Base-by-base conservation (phyloP, 257 asterid genomes). In the Salvia rosmarinus region DNA sequence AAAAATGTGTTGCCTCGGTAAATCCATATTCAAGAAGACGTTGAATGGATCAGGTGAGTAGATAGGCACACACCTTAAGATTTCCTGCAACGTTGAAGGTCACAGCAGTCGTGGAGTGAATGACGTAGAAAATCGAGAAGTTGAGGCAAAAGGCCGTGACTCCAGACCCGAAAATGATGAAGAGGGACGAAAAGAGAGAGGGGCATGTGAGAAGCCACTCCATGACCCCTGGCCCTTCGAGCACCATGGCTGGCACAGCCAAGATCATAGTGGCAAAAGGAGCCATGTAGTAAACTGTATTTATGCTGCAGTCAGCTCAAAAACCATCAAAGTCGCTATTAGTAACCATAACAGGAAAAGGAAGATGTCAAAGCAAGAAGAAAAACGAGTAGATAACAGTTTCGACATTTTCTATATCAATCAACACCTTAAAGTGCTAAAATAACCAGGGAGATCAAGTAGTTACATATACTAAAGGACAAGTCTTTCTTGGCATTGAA, bases 71-170 rank as follows among this genome's bases (percentile, higher is more conserved):
- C 30, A 94, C 99, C 99, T 94, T 94, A 10, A 94, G 95, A 74
- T 94, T 94, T 85, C 99, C 99, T 6, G 99, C 99, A 61, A 94
- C 99, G 70, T 94, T 94, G 84, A 94, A 94, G 65, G 99, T 94
- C 62, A 94, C 98, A 13, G 99, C 99, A 42, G 97, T 89, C 9
- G 99, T 94, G 49, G 99, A 91, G 85, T 91, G 99, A 70, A 93
- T 93, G 68, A 93, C 98, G 35, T 93, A 93, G 75, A 93, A 93
- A 79, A 93, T 93, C 8, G 97, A 94, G 82, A 94, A 94, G 80
- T 91, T 94, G 61, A 94, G 94, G 80, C 96, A 94, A 73, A 94
- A 94, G 43, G 98, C 99, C 32, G 84, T n/a, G 59, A 94, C 90
- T n/a, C 99, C 99, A 25, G 99, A 94, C 32, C 95, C 91, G 55